These are phyloP conservation scores for Colletotrichum siamense DNA, from an alignment of 2,329 filamentous ascomycete genomes.

Conservation along the genomic window DNA sequence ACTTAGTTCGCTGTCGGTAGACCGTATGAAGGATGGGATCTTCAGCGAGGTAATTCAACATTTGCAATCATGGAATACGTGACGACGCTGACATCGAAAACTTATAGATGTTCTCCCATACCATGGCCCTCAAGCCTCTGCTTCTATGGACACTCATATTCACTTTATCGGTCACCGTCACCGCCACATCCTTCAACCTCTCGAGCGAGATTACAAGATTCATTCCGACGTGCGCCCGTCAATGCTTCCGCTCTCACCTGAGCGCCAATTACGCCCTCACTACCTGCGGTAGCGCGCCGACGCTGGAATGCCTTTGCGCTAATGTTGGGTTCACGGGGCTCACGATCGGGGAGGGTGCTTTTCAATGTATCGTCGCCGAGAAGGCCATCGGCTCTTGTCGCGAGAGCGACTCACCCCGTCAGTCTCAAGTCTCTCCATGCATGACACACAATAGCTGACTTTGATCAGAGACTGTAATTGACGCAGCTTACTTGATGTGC, in stretches of 20 bases:
- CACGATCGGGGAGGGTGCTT: constrained; percentile 74
- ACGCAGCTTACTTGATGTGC: constrained; percentile 66
- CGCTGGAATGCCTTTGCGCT: constrained; percentile 69
- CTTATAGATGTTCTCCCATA: constrained; percentile 45
- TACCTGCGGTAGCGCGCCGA: constrained; percentile 53
- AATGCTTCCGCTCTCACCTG: constrained; percentile 69
- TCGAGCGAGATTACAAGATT: constrained; percentile 44
- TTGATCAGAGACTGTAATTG: constrained; percentile 42
- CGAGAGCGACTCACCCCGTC: constrained; percentile 45
- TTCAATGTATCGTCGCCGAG: constrained; percentile 69
- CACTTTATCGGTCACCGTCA: constrained; percentile 28
- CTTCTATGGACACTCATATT: constrained; percentile 34
- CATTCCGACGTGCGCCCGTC: constrained; percentile 63
- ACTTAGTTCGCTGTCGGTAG: neutral
- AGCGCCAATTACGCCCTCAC: constrained; percentile 59
- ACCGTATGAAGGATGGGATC: constrained; percentile 26
- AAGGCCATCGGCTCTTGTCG: constrained; percentile 56
- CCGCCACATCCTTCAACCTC: constrained; percentile 34
- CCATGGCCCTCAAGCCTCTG: constrained; percentile 46
- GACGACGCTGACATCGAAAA: neutral
- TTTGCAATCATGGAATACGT: neutral
- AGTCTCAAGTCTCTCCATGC: constrained; percentile 23
- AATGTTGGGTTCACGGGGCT: constrained; percentile 64
- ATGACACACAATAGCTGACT: neutral
- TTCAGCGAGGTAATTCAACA: constrained; percentile 10